Evolutionary conservation across 495 filamentous ascomycete species (phyloP).

Genomic region (Monascus purpureus): DNA sequence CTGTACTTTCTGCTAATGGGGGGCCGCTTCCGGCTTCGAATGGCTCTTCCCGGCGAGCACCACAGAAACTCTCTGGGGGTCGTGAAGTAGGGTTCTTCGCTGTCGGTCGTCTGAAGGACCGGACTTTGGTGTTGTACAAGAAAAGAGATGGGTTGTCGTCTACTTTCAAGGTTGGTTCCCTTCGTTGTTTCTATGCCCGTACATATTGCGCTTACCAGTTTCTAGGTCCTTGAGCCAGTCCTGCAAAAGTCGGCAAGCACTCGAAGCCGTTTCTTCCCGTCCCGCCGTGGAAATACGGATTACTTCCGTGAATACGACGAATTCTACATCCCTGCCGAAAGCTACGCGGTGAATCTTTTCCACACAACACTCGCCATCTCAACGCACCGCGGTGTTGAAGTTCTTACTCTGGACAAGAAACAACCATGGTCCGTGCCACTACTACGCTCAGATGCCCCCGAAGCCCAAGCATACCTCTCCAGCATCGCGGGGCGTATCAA

Average conservation of each 20-base stretch:
- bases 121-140: slow-evolving; percentile 89
- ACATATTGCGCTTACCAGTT: background rate
- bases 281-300: slow-evolving; percentile 62
- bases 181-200: background rate
- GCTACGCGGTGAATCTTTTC: slow-evolving; percentile 90
- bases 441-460: slow-evolving; percentile 37
- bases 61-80: slow-evolving; percentile 75
- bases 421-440: slow-evolving; percentile 81
- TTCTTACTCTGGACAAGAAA: slow-evolving; percentile 94
- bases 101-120: slow-evolving; percentile 90
- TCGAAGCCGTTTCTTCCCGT: slow-evolving; percentile 53
- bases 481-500: slow-evolving; percentile 70
- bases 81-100: slow-evolving; percentile 95
- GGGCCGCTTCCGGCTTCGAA: slow-evolving; percentile 35
- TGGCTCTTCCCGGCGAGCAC: slow-evolving; percentile 58
- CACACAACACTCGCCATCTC: slow-evolving; percentile 82
- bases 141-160: slow-evolving; percentile 82
- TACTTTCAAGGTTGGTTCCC: slow-evolving; percentile 59
- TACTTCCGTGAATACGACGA: slow-evolving; percentile 97
- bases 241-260: slow-evolving; percentile 54
- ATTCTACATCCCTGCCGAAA: slow-evolving; percentile 97
- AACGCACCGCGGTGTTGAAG: slow-evolving; percentile 86
- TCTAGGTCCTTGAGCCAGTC: slow-evolving; percentile 74
- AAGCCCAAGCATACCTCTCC: slow-evolving; percentile 50
- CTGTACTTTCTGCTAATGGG: slow-evolving; percentile 62